These are phyloP conservation scores for Rhodosporidiobolus odoratus DNA, from an alignment of 768 basidiomycete genomes.

Conservation along the genomic window DNA sequence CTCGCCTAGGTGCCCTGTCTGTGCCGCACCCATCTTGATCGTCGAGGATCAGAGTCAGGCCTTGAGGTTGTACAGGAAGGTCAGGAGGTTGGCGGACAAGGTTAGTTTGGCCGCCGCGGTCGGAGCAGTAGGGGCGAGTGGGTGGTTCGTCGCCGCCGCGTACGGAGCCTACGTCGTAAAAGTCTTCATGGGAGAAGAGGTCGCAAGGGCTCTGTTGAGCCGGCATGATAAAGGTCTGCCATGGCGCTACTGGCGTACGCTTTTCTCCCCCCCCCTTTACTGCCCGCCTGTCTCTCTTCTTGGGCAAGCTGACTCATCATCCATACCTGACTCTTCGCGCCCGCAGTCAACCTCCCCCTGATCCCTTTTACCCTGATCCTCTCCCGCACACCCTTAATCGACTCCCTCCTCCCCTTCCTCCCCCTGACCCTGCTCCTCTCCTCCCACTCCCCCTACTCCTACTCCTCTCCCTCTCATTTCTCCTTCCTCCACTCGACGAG, in stretches of 20 bases:
- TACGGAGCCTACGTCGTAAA: constrained; percentile 37
- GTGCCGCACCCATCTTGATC: constrained; percentile 30
- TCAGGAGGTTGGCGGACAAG: neutral
- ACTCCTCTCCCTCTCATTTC: neutral
- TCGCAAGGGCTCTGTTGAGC: constrained; percentile 10
- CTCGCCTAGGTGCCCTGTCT: constrained; percentile 34
- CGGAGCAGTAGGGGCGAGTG: constrained; percentile 19
- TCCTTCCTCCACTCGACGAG: constrained; percentile 19
- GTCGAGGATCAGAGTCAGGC: neutral
- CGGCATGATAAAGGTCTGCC: constrained; percentile 4
- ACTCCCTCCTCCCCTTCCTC: constrained; percentile 42
- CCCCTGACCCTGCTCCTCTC: constrained; percentile 39
- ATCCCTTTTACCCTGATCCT: constrained; percentile 38
- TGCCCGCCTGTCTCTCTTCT: neutral
- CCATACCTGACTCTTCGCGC: neutral
- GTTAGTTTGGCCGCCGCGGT: constrained; percentile 20
- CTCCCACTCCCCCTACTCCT: constrained; percentile 2
- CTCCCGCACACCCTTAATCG: constrained; percentile 40
- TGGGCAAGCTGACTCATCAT: too few relatives aligned
- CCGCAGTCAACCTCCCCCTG: constrained; percentile 37
- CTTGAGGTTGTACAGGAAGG: constrained; percentile 1
- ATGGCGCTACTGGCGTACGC: constrained; percentile 27
- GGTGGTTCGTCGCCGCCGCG: constrained; percentile 28
- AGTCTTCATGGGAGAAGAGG: constrained; percentile 23
- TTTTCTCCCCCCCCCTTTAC: neutral